Conservation (phyloP, 305 asterid genomes). For the Ilex paraguariensis region DNA sequence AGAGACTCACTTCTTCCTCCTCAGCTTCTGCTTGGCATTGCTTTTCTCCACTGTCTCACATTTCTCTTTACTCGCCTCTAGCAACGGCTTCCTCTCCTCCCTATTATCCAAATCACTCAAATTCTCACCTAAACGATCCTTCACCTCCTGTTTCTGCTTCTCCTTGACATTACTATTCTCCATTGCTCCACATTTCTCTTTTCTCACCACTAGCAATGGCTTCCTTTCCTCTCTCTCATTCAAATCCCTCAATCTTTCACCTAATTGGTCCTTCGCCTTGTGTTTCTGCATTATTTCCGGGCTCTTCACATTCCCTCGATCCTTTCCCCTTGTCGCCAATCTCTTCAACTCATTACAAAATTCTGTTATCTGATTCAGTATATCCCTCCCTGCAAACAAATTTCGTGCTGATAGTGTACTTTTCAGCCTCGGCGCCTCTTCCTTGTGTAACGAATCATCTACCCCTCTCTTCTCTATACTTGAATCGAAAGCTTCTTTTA, state of each 20-base stretch:
- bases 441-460: slow-evolving; percentile 20
- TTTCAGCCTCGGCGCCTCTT: slow-evolving; percentile 54
- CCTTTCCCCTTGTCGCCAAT: slow-evolving; percentile 53
- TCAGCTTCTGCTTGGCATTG: slow-evolving; percentile 46
- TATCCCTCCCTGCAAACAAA: slow-evolving; percentile 78
- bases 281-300: slow-evolving; percentile 13
- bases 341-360: slow-evolving; percentile 88
- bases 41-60: slow-evolving; percentile 31
- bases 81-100: slow-evolving; percentile 69
- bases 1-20: slow-evolving; percentile 48
- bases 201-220: slow-evolving; percentile 47
- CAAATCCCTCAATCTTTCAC: slow-evolving; percentile 4
- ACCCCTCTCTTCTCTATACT: slow-evolving; percentile 49
- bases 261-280: background rate
- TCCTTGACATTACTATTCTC: slow-evolving; percentile 42
- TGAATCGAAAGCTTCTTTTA: slow-evolving; percentile 55
- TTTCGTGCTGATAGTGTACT: slow-evolving; percentile 82
- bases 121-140: too few species aligned
- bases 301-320: slow-evolving; percentile 32
- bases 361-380: slow-evolving; percentile 69
- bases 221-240: slow-evolving; percentile 53
- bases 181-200: slow-evolving; percentile 37
- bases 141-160: slow-evolving; percentile 34
- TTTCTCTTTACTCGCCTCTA: slow-evolving; percentile 38
- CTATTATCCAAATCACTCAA: slow-evolving; percentile 20